phyloP scores from a whole-genome alignment of 305 asterid genomes.

The Fraxinus baroniana region DNA sequence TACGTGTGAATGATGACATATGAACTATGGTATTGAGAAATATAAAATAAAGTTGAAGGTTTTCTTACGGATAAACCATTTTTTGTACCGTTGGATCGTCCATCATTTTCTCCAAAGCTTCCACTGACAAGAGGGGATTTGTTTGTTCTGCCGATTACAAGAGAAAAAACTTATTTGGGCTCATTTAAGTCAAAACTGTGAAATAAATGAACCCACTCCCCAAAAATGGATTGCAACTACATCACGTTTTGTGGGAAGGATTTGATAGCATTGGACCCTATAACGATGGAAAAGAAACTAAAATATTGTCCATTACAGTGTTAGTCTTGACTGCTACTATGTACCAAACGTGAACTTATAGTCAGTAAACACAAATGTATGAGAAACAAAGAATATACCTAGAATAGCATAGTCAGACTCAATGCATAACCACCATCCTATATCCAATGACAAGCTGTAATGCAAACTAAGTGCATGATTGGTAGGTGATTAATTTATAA shows the following conservation, averaged over 20 bases:
- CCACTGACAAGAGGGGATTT: constrained; percentile 75
- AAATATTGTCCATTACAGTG: neutral
- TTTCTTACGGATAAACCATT: constrained; percentile 95
- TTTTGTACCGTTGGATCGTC: constrained; percentile 96
- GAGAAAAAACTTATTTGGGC: constrained; percentile 12
- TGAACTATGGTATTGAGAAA: neutral
- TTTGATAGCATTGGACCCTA: neutral
- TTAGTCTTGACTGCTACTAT: neutral
- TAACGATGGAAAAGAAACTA: neutral
- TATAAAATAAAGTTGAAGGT: constrained; percentile 19
- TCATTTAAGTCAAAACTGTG: neutral
- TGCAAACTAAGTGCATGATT: neutral
- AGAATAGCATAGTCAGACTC: neutral
- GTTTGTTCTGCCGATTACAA: constrained; percentile 45
- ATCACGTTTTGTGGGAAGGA: neutral
- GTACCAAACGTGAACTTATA: neutral
- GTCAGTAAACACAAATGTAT: neutral
- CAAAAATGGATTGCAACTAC: neutral
- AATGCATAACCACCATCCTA: neutral
- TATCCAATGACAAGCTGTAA: neutral
- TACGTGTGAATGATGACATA: neutral
- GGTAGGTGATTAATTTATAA: neutral
- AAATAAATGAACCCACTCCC: constrained; percentile 1
- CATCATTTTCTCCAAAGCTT: constrained; percentile 98
- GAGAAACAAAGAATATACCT: neutral